Base-by-base conservation (phyloP, 192 early-diverging fungal species). In the Coemansia sp. region DNA sequence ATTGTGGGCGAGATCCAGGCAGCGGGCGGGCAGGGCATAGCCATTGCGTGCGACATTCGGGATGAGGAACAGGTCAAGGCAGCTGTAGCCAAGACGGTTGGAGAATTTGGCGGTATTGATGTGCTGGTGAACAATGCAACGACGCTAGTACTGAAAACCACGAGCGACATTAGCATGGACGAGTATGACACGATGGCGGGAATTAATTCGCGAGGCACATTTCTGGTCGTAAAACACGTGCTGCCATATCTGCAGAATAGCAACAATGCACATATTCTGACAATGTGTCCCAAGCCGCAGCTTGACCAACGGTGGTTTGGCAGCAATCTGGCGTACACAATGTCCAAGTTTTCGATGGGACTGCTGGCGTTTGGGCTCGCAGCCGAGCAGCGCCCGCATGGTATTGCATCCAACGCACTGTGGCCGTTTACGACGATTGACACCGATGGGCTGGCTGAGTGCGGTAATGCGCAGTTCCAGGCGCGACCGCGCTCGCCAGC, bases 391-490 rank as follows among this genome's bases (percentile, higher is more conserved):
- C 68, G 76, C 7, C 59, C 67, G 20, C 71, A 87, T 60, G 85
- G 86, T 48, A 81, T 91, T 56, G 90, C 86, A 3, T 89, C 88
- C 51, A 94, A 94, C 55, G 83, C 76, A 10, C 79, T 90, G 44
- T 90, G 89, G 92, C 91, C 91, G 9, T 64, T 84, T 60, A 91
- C 90, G 7, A 73, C 84, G 55, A 88, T 94, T 57, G 86, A 86
- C 18, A 94, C 90, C 0, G 82, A 87, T 46, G 63, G 68, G 28
- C 70, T 71, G 10, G 70, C 66, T 2, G 67, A 60, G 28, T 21
- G 20, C 1, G 25, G 20, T 40, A 10, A 23, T 17, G 44, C 34
- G 44, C 51, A 50, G 75, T 72, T 56, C 12, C 40, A 17, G 18
- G 56, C 54, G 37, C 49, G 54, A 17, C 60, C 64, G 44, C 73